These are phyloP conservation scores for Ceratobasidium sp. DNA, from an alignment of 1,284 basidiomycete genomes.

Conservation along the genomic window DNA sequence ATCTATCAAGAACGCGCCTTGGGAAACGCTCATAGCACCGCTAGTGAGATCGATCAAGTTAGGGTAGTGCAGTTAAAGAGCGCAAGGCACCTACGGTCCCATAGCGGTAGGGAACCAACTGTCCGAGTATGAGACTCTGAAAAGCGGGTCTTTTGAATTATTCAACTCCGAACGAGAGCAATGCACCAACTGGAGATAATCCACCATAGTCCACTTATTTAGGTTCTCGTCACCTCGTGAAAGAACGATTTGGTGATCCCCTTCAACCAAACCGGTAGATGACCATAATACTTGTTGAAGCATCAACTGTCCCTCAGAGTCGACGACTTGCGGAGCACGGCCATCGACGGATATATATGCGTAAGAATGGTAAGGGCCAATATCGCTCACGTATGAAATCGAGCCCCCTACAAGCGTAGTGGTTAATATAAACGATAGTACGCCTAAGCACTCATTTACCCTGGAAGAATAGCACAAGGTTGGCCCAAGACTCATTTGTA, in stretches of 20 bases:
- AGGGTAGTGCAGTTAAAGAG: too few relatives aligned
- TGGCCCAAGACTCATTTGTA: not conserved
- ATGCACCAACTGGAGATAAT: not conserved
- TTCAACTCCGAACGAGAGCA: too few relatives aligned
- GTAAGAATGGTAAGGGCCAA: not conserved
- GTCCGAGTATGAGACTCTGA: too few relatives aligned
- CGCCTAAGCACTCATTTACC: not conserved
- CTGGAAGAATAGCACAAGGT: conserved; percentile 1
- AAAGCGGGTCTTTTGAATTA: too few relatives aligned
- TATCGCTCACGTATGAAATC: conserved; percentile 4
- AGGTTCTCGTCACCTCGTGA: not conserved
- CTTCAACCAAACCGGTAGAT: not conserved
- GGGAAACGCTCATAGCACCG: not conserved
- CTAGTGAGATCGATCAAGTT: not conserved
- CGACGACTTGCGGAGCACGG: not conserved
- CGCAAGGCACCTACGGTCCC: too few relatives aligned
- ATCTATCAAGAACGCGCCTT: not conserved
- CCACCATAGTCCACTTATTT: not conserved
- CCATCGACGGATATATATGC: not conserved
- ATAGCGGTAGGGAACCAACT: too few relatives aligned
- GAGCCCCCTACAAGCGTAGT: not conserved
- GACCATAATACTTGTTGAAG: not conserved
- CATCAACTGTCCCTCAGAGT: too few relatives aligned
- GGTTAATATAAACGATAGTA: too few relatives aligned
- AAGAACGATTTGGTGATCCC: conserved; percentile 10